Base-by-base conservation (phyloP, 1,284 basidiomycete species). In the Mycena citricolor region DNA sequence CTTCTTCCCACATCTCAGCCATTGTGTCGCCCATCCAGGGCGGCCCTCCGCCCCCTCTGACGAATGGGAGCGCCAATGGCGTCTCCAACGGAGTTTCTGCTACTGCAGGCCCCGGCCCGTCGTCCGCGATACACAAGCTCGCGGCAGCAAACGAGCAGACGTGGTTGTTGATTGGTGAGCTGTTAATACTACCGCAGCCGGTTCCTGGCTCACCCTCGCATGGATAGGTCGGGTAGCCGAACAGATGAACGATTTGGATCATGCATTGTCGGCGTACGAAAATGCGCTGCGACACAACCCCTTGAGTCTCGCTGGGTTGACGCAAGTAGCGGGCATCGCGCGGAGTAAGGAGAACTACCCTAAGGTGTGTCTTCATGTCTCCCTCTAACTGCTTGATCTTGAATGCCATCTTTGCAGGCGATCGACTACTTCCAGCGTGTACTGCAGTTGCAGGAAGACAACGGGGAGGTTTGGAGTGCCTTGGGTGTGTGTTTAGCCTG, bases 351-450 rank as follows among this genome's bases (percentile, higher is more conserved):
- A 90, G 69, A 87, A 89, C 63, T 90, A 89, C 65, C 79, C 83
- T 64, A 88, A 86, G 80, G 86, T 85, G 62, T 64, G 71, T 63
- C 42, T 59, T 61, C 55, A 55, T 54, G 51, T 57, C 60, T 47
- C 61, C 61, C 58, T 55, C 55, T 50, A 23, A 29, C 41, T 35
- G n/a, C 56, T 55, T 61, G 58, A 55, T 57, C 47, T 54, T 57
- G 39, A 54, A 52, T 47, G 40, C 39, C 41, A 47, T 48, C 38
- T 47, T 16, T 22, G 8, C 34, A 93, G 86, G 94, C 94, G 40
- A 83, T 97, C 64, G 94, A 97, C 46, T 95, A 88, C 69, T 97
- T 95, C 63, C 90, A 95, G 63, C 85, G 91, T 40, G 92, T 94
- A 29, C 77, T 97, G 49, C 76, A 78, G 59, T 78, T 95, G 49